Evolutionary conservation across 2,329 filamentous ascomycete species (phyloP).

Genomic region (Cryoendolithus antarcticus): DNA sequence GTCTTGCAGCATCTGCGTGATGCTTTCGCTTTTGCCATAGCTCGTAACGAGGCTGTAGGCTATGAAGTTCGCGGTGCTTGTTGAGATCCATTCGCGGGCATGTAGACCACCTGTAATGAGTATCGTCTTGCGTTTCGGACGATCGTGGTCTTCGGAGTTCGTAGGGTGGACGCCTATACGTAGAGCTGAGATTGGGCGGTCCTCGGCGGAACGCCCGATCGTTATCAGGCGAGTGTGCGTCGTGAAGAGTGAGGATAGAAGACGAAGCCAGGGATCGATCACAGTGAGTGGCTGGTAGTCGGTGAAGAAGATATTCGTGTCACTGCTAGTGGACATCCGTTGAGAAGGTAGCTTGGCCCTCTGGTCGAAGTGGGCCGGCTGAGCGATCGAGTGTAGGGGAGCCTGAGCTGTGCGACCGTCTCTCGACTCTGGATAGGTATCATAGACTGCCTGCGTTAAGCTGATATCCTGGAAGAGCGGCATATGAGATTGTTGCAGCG

Average conservation of each 20-base stretch:
- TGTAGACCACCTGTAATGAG: conserved; percentile 79
- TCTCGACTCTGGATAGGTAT: conserved; percentile 49
- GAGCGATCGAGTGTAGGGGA: conserved; percentile 11
- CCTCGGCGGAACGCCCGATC: conserved; percentile 79
- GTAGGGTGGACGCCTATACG: conserved; percentile 55
- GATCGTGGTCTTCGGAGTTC: conserved; percentile 33
- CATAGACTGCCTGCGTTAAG: conserved; percentile 61
- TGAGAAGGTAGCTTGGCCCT: conserved; percentile 1
- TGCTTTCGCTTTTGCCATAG: conserved; percentile 56
- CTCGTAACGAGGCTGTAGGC: conserved; percentile 78
- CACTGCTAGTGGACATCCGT: conserved; percentile 12
- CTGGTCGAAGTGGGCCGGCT: conserved; percentile 11
- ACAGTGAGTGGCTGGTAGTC: conserved; percentile 84
- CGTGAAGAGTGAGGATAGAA: conserved; percentile 82
- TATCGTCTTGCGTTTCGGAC: conserved; percentile 56
- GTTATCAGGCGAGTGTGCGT: conserved; percentile 60
- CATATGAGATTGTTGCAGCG: conserved; percentile 58
- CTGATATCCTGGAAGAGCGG: conserved; percentile 61
- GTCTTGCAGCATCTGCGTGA: conserved; percentile 66
- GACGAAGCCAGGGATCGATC: conserved; percentile 80
- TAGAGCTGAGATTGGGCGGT: conserved; percentile 71
- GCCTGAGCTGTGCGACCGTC: conserved; percentile 2
- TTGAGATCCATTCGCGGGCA: conserved; percentile 92
- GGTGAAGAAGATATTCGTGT: conserved; percentile 70
- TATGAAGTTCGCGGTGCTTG: conserved; percentile 79